Evolutionary conservation across 805 yeast species (phyloP).

Genomic region (Grigorovia jiainica): DNA sequence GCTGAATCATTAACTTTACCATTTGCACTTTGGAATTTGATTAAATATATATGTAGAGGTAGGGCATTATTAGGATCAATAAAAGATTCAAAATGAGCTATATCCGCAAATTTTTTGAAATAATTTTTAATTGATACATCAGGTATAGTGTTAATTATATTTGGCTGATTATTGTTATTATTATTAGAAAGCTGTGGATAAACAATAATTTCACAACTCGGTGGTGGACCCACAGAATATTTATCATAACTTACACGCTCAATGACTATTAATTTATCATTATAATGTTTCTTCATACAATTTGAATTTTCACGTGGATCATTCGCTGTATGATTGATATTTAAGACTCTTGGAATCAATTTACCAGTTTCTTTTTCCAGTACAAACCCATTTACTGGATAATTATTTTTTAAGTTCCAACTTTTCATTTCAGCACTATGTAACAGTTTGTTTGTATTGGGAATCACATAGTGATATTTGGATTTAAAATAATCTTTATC

Average conservation of each 20-base stretch:
- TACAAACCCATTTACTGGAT: slow-evolving; percentile 21
- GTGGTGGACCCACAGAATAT: slow-evolving; percentile 66
- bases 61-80: slow-evolving; percentile 69
- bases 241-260: slow-evolving; percentile 47
- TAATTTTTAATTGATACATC: slow-evolving; percentile 35
- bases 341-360: slow-evolving; percentile 10
- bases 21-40: slow-evolving; percentile 49
- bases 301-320: slow-evolving; percentile 20
- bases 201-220: slow-evolving; percentile 57
- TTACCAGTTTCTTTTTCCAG: slow-evolving; percentile 7
- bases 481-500: slow-evolving; percentile 13
- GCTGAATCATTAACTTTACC: slow-evolving; percentile 43
- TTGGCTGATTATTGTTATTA: background rate
- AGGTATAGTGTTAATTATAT: slow-evolving; percentile 5
- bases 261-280: slow-evolving; percentile 7
- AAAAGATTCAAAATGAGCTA: slow-evolving; percentile 48
- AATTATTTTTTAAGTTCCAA: slow-evolving; percentile 15
- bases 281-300: slow-evolving; percentile 2
- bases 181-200: slow-evolving; percentile 36
- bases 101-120: slow-evolving; percentile 53
- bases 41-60: slow-evolving; percentile 62
- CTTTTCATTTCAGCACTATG: slow-evolving; percentile 17
- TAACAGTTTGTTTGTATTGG: slow-evolving; percentile 11
- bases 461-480: slow-evolving; percentile 27
- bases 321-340: slow-evolving; percentile 6